Evolutionary conservation across 1,284 basidiomycete species (phyloP).

Genomic region (Boletus coffeatus): DNA sequence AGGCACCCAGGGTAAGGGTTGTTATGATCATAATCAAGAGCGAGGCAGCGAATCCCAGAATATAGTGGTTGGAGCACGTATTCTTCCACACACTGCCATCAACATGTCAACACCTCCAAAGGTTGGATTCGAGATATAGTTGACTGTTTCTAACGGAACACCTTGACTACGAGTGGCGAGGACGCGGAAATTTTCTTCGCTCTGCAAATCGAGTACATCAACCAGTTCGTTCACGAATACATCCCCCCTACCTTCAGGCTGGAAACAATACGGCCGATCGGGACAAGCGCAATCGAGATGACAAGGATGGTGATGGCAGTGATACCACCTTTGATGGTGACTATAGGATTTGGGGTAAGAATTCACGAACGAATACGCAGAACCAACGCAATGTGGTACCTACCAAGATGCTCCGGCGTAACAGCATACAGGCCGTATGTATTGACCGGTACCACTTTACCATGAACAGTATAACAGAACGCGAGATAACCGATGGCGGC

Average conservation of each 20-base stretch:
- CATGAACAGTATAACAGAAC: conserved; percentile 27
- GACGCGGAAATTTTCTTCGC: conserved; percentile 28
- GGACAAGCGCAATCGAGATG: conserved; percentile 25
- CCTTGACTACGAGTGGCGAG: conserved; percentile 14
- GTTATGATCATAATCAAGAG: conserved; percentile 17
- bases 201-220: conserved; percentile 11
- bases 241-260: conserved; percentile 14
- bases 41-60: conserved; percentile 16
- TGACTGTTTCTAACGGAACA: conserved; percentile 22
- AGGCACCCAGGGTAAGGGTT: conserved; percentile 24
- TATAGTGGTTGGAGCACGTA: conserved; percentile 26
- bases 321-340: conserved; percentile 25
- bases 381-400: conserved; percentile 2
- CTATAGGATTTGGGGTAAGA: conserved; percentile 5
- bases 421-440: conserved; percentile 17
- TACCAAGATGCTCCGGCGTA: conserved; percentile 19
- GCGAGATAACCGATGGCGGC: conserved; percentile 23
- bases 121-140: conserved; percentile 23
- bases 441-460: conserved; percentile 21
- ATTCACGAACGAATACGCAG: not conserved
- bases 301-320: conserved; percentile 28
- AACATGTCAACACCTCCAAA: conserved; percentile 19
- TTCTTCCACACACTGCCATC: conserved; percentile 12
- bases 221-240: not conserved
- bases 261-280: conserved; percentile 17